A percentile compares a stretch with the other conserved stretches of the same genome.
phyloP scores from a whole-genome alignment of 1,284 basidiomycete species.

The Trichosporon coremiiforme region DNA sequence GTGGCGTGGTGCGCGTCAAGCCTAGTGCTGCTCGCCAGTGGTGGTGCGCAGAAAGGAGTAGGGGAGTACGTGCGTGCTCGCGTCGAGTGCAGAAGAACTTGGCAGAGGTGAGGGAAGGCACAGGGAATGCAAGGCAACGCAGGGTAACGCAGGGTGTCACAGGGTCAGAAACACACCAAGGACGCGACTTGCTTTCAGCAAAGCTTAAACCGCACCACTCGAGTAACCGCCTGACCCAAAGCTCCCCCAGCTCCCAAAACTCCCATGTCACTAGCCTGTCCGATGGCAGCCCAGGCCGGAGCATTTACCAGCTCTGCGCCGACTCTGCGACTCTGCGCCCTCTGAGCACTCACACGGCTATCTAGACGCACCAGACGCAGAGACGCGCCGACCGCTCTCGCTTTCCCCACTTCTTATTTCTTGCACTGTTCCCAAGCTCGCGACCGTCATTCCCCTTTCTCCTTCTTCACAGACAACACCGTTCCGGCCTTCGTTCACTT shows the following conservation, averaged over 20 bases:
- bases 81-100: not conserved
- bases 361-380: not conserved
- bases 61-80: no score
- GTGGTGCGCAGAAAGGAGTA: not conserved
- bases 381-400: not conserved
- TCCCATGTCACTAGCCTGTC: not conserved
- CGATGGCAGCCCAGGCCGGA: not conserved
- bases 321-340: no score
- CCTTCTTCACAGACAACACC: not conserved
- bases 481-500: not conserved
- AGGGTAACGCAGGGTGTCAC: not conserved
- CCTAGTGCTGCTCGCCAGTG: not conserved
- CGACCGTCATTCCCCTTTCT: not conserved
- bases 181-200: slow-evolving; percentile 16
- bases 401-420: not conserved
- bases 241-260: not conserved
- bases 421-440: not conserved
- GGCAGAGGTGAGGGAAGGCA: not conserved
- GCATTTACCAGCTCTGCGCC: not conserved
- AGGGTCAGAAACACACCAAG: slow-evolving; percentile 6
- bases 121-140: not conserved
- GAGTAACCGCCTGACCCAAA: slow-evolving; percentile 2
- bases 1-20: not conserved
- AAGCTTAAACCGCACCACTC: slow-evolving; percentile 2
- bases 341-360: no score